phyloP scores from a whole-genome alignment of 2,329 filamentous ascomycete genomes.

The Penicillium sp. region DNA sequence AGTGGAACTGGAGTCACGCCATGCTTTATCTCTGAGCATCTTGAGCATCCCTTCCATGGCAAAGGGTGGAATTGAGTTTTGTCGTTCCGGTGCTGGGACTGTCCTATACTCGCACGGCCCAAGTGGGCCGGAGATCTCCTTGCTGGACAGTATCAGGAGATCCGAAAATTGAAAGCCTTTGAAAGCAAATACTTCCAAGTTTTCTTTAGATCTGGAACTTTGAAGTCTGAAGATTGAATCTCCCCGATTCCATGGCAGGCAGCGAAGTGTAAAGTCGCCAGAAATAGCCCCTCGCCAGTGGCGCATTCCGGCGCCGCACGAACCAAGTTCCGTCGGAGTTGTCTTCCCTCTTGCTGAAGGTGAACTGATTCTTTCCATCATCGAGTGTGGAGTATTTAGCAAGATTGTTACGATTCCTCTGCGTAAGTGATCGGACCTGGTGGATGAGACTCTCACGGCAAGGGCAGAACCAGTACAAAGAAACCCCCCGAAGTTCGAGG shows the following conservation, averaged over 20 bases:
- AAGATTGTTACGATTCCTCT: too few species aligned
- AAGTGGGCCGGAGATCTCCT: conserved; percentile 4
- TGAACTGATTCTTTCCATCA: neutral
- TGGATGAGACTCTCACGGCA: neutral
- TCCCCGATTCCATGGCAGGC: neutral
- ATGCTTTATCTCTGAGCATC: neutral
- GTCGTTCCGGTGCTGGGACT: neutral
- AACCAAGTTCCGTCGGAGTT: neutral
- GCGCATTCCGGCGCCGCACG: neutral
- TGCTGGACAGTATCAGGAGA: neutral
- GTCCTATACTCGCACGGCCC: conserved; percentile 10
- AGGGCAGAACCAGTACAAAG: too few species aligned
- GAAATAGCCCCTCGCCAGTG: neutral
- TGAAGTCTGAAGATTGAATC: neutral
- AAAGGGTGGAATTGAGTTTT: conserved; percentile 11
- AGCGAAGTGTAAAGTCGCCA: neutral
- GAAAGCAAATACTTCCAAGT: neutral
- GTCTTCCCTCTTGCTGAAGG: neutral
- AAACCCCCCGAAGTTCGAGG: neutral
- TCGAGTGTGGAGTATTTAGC: neutral
- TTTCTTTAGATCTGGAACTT: too few species aligned
- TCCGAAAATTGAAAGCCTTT: neutral
- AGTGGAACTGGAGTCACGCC: neutral
- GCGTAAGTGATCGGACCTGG: too few species aligned
- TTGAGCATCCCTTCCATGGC: neutral